Base-by-base conservation (phyloP, 1,284 basidiomycete species). In the Ustilago tritici region DNA sequence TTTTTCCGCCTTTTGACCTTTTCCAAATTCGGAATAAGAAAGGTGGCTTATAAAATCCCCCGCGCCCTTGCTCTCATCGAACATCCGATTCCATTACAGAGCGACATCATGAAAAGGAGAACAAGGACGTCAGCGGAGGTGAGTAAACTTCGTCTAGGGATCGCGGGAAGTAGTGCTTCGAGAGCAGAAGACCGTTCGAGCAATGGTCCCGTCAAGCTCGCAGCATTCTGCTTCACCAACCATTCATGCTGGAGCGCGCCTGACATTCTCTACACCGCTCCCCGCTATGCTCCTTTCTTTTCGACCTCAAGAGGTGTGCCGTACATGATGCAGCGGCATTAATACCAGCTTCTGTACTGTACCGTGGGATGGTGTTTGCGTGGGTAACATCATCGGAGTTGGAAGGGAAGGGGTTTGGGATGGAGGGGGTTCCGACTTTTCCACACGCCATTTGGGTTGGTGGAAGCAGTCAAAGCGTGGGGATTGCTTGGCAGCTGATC, bases 1-100 rank as follows among this genome's bases (percentile, higher is more conserved):
- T 28, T 49, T 49, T 49, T 23, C 46, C 8, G 17, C 8, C 7
- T 11, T 23, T 23, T 49, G 11, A 10, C 38, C 15, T 40, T 23
- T 49, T 49, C 46, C 46, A 49, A 49, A 49, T 49, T 49, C 11
- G 46, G 46, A n/a, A 3, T 23, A 49, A 28, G 28, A 49, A 49
- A 49, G 46, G 23, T 49, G 46, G n/a, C 46, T 49, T 19, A 3
- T 10, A 19, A 49, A 49, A 49, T 23, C 28, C 46, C 46, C 46
- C 46, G 46, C 46, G 8, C 19, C 14, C n/a, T 46, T 46, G 12
- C 7, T 46, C 41, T 1, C 41, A 46, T 46, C 41, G 41, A 38
- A 38, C 36, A 38, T 38, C 36, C 14, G 10, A 7, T 10, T 38
- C 9, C 36, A 9, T 46, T 17, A 46, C 15, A 19, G 23, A 28